Evolutionary conservation across 352 stramenopile genomes (phyloP).

Genomic region (Globisporangium cederbergense): DNA sequence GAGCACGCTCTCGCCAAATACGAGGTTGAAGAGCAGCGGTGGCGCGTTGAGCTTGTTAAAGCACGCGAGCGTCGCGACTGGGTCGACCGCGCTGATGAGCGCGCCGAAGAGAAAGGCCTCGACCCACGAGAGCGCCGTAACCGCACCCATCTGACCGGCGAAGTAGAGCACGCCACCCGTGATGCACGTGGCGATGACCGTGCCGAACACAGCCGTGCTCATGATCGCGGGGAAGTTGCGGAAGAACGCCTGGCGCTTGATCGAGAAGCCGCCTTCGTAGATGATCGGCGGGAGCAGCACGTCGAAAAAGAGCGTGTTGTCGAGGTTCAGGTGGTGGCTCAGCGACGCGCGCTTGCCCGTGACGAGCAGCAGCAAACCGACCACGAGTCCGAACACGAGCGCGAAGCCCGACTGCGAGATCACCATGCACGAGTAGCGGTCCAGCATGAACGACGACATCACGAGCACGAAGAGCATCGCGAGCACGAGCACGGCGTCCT

Average conservation of each 20-base stretch:
- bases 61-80: slow-evolving; percentile 90
- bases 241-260: slow-evolving; percentile 84
- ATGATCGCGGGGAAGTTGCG: slow-evolving; percentile 85
- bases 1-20: slow-evolving; percentile 94
- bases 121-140: slow-evolving; percentile 84
- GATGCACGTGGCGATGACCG: slow-evolving; percentile 71
- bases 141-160: slow-evolving; percentile 48
- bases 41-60: slow-evolving; percentile 89
- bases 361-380: slow-evolving; percentile 69
- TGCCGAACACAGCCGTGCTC: slow-evolving; percentile 78
- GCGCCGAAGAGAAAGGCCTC: slow-evolving; percentile 91
- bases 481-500: slow-evolving; percentile 80
- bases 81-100: slow-evolving; percentile 92
- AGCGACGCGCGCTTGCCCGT: slow-evolving; percentile 61
- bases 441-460: slow-evolving; percentile 85
- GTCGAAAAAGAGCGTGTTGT: slow-evolving; percentile 88
- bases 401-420: slow-evolving; percentile 85
- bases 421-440: slow-evolving; percentile 82
- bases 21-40: slow-evolving; percentile 92
- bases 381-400: slow-evolving; percentile 72
- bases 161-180: slow-evolving; percentile 72
- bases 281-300: slow-evolving; percentile 85
- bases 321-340: slow-evolving; percentile 77
- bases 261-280: slow-evolving; percentile 84
- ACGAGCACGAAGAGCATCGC: slow-evolving; percentile 86